Percentiles rank a stretch among this genome's conserved stretches.
phyloP scores from a whole-genome alignment of 2,329 filamentous ascomycete species.

The Dendrostoma leiphaemia region DNA sequence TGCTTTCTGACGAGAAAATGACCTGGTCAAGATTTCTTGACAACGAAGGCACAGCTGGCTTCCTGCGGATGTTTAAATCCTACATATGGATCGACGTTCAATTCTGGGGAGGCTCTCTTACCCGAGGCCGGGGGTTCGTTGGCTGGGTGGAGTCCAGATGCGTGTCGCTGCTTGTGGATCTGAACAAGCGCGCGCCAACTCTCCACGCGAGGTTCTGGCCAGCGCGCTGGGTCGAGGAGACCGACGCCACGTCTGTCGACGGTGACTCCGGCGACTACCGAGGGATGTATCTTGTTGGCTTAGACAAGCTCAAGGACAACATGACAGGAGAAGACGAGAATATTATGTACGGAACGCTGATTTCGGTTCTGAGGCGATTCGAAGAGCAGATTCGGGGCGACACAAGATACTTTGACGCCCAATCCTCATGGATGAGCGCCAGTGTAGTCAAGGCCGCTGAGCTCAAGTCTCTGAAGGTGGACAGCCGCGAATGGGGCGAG shows the following conservation, averaged over 20 bases:
- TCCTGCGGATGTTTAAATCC: conserved; percentile 48
- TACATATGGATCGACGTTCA: conserved; percentile 62
- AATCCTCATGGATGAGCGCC: conserved; percentile 47
- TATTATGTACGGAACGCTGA: conserved; percentile 41
- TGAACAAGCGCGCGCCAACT: conserved; percentile 50
- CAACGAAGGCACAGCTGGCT: conserved; percentile 37
- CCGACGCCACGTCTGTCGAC: conserved; percentile 23
- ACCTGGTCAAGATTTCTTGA: conserved; percentile 44
- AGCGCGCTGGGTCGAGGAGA: conserved; percentile 49
- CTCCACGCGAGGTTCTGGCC: conserved; percentile 62
- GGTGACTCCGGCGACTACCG: conserved; percentile 46
- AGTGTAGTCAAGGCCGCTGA: conserved; percentile 36
- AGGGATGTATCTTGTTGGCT: conserved; percentile 61
- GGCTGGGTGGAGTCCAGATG: conserved; percentile 65
- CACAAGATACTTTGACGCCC: conserved; percentile 46
- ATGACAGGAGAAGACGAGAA: conserved; percentile 40
- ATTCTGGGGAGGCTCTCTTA: conserved; percentile 61
- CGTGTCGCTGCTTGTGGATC: conserved; percentile 55
- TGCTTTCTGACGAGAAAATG: conserved; percentile 34
- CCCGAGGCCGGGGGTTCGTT: conserved; percentile 53
- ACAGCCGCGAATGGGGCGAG: conserved; percentile 48
- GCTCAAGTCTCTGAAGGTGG: conserved; percentile 41
- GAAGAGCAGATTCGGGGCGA: conserved; percentile 45
- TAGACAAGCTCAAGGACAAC: conserved; percentile 34
- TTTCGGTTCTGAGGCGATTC: conserved; percentile 43